Evolutionary conservation across 2,329 filamentous ascomycete genomes (phyloP).

Genomic region (Pseudocercospora vitis): DNA sequence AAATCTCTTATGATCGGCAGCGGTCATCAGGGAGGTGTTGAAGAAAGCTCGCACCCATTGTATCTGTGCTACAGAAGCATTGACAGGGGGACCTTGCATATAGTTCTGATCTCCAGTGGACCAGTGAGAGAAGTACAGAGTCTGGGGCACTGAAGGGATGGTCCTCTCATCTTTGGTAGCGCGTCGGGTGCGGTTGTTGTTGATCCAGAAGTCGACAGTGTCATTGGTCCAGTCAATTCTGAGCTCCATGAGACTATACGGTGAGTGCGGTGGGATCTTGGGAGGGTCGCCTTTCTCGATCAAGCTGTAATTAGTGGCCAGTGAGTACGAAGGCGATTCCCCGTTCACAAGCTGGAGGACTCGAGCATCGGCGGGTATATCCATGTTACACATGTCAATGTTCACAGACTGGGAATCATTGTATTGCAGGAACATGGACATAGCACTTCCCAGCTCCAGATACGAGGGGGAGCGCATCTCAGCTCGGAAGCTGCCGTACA

Average conservation of each 20-base stretch:
- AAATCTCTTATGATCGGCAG: conserved; percentile 22
- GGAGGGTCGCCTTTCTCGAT: conserved; percentile 33
- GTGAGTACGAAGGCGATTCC: conserved; percentile 26
- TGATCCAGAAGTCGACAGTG: conserved; percentile 47
- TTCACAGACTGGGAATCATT: conserved; percentile 48
- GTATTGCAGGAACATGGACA: conserved; percentile 50
- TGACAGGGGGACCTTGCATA: conserved; percentile 48
- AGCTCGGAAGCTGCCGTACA: conserved; percentile 50
- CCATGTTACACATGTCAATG: conserved; percentile 49
- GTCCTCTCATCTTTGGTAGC: conserved; percentile 37
- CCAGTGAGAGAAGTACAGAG: conserved; percentile 51
- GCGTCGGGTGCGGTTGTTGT: conserved; percentile 26
- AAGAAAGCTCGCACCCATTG: conserved; percentile 53
- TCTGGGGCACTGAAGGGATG: conserved; percentile 45
- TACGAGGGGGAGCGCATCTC: conserved; percentile 44
- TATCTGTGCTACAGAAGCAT: conserved; percentile 44
- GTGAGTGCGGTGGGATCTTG: conserved; percentile 37
- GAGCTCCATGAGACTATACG: conserved; percentile 50
- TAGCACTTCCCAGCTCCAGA: conserved; percentile 43
- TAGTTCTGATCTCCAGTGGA: conserved; percentile 47
- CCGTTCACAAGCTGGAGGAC: conserved; percentile 29
- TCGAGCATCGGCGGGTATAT: conserved; percentile 29
- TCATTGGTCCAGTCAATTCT: conserved; percentile 51
- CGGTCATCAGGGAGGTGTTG: conserved; percentile 48
- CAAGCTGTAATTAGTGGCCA: conserved; percentile 45